Evolutionary conservation across 805 yeast species (phyloP).

Genomic region (Sugiyamaella chiloensis): DNA sequence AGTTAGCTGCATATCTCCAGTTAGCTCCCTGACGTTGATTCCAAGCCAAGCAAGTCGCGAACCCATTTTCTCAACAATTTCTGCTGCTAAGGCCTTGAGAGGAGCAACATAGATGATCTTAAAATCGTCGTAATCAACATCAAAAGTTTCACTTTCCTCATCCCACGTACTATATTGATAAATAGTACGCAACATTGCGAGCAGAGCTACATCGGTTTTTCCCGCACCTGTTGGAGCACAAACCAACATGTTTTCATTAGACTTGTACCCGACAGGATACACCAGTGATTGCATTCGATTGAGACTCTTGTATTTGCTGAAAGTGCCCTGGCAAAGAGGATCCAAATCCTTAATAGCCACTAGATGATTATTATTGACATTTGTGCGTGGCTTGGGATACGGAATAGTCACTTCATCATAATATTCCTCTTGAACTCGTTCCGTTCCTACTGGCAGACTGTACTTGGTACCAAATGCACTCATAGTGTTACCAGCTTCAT

Average conservation of each 20-base stretch:
- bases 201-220: constrained; percentile 88
- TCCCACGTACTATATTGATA: constrained; percentile 51
- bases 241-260: constrained; percentile 91
- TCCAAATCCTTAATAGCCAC: constrained; percentile 65
- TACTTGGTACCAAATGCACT: constrained; percentile 79
- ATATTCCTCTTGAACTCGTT: constrained; percentile 39
- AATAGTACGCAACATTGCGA: constrained; percentile 75
- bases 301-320: constrained; percentile 68
- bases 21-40: constrained; percentile 78
- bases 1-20: constrained; percentile 94
- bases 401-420: constrained; percentile 88
- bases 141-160: constrained; percentile 45
- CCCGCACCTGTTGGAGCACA: constrained; percentile 99
- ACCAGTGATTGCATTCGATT: constrained; percentile 90
- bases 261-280: constrained; percentile 85
- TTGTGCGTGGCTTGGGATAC: constrained; percentile 45
- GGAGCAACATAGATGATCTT: constrained; percentile 94
- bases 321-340: constrained; percentile 76
- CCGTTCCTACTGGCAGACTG: constrained; percentile 77
- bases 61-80: constrained; percentile 86
- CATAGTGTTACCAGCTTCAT: constrained; percentile 64
- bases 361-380: constrained; percentile 38
- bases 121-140: constrained; percentile 77
- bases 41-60: constrained; percentile 80
- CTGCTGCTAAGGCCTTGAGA: constrained; percentile 91